Evolutionary conservation across 2,329 filamentous ascomycete genomes (phyloP), one percentile per base, ranked within the genome.

Genomic region (Pestalotiopsis sp.): DNA sequence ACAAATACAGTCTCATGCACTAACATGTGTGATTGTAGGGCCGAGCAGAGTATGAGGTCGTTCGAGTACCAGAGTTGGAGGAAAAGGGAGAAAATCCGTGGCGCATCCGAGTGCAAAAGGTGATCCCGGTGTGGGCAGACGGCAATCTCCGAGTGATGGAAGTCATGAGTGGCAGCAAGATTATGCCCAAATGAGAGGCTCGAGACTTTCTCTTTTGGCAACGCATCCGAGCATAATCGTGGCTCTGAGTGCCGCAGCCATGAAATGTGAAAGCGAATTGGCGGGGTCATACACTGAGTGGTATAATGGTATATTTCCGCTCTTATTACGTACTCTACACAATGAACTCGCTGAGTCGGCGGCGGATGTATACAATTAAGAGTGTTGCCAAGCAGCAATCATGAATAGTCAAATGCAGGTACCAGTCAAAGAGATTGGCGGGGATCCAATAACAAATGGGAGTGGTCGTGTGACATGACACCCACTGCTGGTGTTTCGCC

Each of bases 1-100:
- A 14, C 23, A 31, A 49, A 20, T 31, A 36, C 12, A 27, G 56
- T n/a, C 17, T 25, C 25, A n/a, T 66, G 39, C n/a, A 14, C 64
- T 38, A 6, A 45, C 45, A 17, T 57, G 14, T 13, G 7, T 27
- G 4, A 20, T 57, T 11, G 3, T 31, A 77, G 78, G 77, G 71
- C 56, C 72, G 65, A 45, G 74, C 69, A 58, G 72, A 70, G 49
- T 71, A 77, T 20, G 76, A 78, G n/a, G 68, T 80, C 11, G 62
- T 74, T 31, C 71, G 74, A 20, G 65, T 76, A 23, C 59, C 65
- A 0, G 75, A 73, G 36, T 70, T 79, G 12, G 78, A 79, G 45
- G 67, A 70, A 9, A 69, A 73, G 23, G 75, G 75, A 2, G 58
- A 73, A 23, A 79, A 80, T 65, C 76, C 77, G 0, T 79, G 77